phyloP scores from a whole-genome alignment of 768 basidiomycete genomes.

The Collybia sordida region DNA sequence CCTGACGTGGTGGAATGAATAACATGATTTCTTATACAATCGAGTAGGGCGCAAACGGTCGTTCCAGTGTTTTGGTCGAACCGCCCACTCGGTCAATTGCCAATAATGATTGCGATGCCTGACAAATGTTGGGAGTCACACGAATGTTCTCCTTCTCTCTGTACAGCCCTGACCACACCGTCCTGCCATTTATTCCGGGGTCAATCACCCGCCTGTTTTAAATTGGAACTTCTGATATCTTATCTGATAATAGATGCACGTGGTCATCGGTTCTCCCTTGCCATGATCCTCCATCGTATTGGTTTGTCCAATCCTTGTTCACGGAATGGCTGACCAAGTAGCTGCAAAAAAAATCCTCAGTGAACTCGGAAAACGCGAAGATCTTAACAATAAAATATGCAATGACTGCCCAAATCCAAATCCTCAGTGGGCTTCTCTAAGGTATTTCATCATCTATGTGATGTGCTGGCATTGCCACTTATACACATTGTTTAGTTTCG shows the following conservation, averaged over 20 bases:
- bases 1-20: too few species aligned
- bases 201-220: background rate
- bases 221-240: background rate
- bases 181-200: too few species aligned
- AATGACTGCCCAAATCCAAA: conserved; percentile 87
- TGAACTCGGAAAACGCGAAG: conserved; percentile 72
- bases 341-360: conserved; percentile 70
- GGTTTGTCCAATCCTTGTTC: conserved; percentile 2
- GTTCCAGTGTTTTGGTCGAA: too few species aligned
- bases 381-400: conserved; percentile 75
- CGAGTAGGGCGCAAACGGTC: too few species aligned
- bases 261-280: background rate
- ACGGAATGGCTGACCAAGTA: conserved; percentile 53
- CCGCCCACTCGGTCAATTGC: too few species aligned
- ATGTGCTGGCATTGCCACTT: conserved; percentile 11
- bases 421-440: conserved; percentile 91
- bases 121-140: too few species aligned
- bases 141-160: too few species aligned
- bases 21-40: too few species aligned
- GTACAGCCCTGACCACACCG: too few species aligned
- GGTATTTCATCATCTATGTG: conserved; percentile 38
- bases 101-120: too few species aligned
- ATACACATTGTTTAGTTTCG: conserved; percentile 49
- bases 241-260: background rate
- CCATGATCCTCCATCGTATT: background rate